phyloP scores from a whole-genome alignment of 2,329 filamentous ascomycete genomes.

The Paracoccidioides brasiliensis region DNA sequence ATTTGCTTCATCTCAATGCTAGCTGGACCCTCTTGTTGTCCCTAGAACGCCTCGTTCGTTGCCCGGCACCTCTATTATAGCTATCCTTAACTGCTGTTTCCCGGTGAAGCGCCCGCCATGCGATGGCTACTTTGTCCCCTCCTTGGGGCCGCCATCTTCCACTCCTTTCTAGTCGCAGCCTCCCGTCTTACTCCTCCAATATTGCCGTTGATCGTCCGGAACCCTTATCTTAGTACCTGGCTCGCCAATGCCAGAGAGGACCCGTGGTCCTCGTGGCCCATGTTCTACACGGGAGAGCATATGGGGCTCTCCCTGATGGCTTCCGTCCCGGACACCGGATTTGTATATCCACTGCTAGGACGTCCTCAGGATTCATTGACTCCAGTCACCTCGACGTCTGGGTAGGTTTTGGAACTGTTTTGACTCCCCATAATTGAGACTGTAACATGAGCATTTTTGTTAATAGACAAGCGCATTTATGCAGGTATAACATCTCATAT shows the following conservation, averaged over 20 bases:
- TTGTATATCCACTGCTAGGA: slow-evolving; percentile 52
- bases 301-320: slow-evolving; percentile 52
- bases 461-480: not conserved
- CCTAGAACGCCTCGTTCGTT: not conserved
- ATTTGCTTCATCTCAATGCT: not conserved
- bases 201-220: slow-evolving; percentile 60
- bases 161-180: slow-evolving; percentile 33
- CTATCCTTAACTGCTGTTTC: not conserved
- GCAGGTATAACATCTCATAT: slow-evolving; percentile 45
- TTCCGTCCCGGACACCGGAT: slow-evolving; percentile 45
- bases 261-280: slow-evolving; percentile 77
- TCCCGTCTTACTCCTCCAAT: slow-evolving; percentile 49
- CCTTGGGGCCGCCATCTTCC: slow-evolving; percentile 23
- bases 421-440: not conserved
- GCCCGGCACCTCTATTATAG: not conserved
- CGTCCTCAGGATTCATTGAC: slow-evolving; percentile 51
- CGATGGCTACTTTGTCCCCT: slow-evolving; percentile 14
- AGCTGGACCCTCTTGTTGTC: not conserved
- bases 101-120: slow-evolving; percentile 1
- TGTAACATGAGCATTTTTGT: not conserved
- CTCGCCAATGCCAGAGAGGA: slow-evolving; percentile 55
- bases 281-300: slow-evolving; percentile 65
- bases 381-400: slow-evolving; percentile 17
- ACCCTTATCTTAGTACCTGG: slow-evolving; percentile 69
- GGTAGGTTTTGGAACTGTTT: slow-evolving; percentile 20